Conservation (phyloP, 1,284 basidiomycete species). For the Fomitopsis betulina region DNA sequence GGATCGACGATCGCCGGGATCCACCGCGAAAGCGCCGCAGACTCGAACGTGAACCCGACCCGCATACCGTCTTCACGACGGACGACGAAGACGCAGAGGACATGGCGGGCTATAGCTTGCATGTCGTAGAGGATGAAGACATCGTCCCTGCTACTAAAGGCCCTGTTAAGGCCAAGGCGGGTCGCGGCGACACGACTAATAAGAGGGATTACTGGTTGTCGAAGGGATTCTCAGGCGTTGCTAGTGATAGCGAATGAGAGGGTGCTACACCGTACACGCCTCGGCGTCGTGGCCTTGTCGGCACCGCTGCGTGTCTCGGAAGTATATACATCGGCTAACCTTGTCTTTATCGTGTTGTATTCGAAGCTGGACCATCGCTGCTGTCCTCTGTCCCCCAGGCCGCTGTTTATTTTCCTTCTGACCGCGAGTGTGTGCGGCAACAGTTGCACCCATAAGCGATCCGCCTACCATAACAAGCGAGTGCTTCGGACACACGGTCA, state of each 20-base stretch:
- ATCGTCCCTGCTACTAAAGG: conserved; percentile 6
- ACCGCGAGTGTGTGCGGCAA: background rate
- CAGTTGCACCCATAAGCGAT: background rate
- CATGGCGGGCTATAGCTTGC: conserved; percentile 20
- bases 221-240: conserved; percentile 30
- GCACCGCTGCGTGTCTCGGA: background rate
- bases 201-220: conserved; percentile 43
- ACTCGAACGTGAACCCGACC: conserved; percentile 32
- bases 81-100: conserved; percentile 34
- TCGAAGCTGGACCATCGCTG: background rate
- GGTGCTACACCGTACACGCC: no score
- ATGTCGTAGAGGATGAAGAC: conserved; percentile 9
- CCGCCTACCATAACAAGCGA: background rate
- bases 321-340: background rate
- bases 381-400: no score
- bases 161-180: conserved; percentile 9
- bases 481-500: background rate
- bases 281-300: background rate
- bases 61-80: conserved; percentile 42
- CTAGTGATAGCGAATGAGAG: conserved; percentile 7
- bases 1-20: conserved; percentile 35
- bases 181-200: background rate
- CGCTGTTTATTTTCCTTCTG: background rate
- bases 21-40: conserved; percentile 46
- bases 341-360: background rate